Evolutionary conservation across 345 rosid genomes (phyloP), one percentile per base, ranked within the genome.

Genomic region (Microcos paniculata): DNA sequence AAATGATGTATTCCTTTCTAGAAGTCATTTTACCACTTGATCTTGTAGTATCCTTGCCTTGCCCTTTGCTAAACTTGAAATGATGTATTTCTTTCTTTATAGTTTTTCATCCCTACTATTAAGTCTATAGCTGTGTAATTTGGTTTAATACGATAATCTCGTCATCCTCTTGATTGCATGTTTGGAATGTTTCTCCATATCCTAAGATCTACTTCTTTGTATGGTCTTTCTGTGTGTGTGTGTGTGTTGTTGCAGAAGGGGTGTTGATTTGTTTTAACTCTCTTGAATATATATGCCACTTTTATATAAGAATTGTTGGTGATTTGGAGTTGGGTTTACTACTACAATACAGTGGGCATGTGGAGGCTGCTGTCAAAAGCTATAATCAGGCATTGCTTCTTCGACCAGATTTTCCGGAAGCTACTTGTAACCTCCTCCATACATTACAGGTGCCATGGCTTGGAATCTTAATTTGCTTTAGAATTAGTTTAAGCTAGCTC

Each of bases 361-460:
- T 94, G 79, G 98, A 96, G 79, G 94, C 94, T 77, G 98, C 99
- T 70, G 81, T 93, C 59, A 91, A 93, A 64, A 96, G 97, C 85
- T 96, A 96, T 81, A 89, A 88, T 77, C 95, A 96, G 82, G 98
- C 99, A 52, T 78, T 96, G 82, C 73, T 73, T 53, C 86, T 96
- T 52, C 91, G 99, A 42, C 84, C 97, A 10, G 99, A 96, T 74
- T 96, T 96, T 72, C 99, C 99, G 52, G 99, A 96, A 85, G 99
- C 97, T 51, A 96, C 97, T 8, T 96, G 98, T 86, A 96, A 96
- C 81, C 97, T 96, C 81, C 82, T 94, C 46, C 99, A 96, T 79
- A 94, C 99, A 38, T 81, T 96, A 61, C 97, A 92, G 94, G 99
- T 93, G 87, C 33, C 66, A 48, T 33, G 59, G 58, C 46, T 31